A percentile compares a stretch with the other conserved stretches of the same genome.
Conservation (phyloP, 441 rosid genomes). For the Pelargonium myrrhifolium region DNA sequence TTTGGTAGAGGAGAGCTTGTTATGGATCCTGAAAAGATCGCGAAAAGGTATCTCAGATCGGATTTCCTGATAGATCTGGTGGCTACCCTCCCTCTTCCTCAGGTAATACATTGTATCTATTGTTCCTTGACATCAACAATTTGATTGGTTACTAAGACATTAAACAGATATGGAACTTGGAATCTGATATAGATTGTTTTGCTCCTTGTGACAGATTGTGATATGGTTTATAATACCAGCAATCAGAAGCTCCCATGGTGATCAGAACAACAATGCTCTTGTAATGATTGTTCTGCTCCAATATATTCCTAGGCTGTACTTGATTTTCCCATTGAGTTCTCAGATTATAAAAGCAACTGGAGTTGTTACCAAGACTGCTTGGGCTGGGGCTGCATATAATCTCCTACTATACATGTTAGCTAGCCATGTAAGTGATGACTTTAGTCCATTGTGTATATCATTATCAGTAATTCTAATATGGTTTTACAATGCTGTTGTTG, state of each 20-base stretch:
- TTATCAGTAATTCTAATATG: too few relatives aligned
- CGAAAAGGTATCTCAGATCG: constrained; percentile 52
- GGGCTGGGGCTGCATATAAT: constrained; percentile 94
- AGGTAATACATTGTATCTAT: too few relatives aligned
- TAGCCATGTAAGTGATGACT: constrained; percentile 56
- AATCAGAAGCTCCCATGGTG: constrained; percentile 34
- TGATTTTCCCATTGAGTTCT: constrained; percentile 63
- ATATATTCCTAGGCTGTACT: constrained; percentile 60
- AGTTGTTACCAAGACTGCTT: constrained; percentile 73
- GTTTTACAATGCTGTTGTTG: not conserved
- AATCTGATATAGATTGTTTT: not conserved
- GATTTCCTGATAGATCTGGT: constrained; percentile 62
- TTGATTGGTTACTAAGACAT: not conserved
- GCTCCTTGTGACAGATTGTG: constrained; percentile 43
- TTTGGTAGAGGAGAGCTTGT: constrained; percentile 90
- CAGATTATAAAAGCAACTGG: constrained; percentile 73
- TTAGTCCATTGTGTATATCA: not conserved
- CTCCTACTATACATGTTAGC: constrained; percentile 66
- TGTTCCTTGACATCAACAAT: too few relatives aligned
- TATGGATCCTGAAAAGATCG: constrained; percentile 56
- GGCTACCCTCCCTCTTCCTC: constrained; percentile 88
- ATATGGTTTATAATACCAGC: constrained; percentile 76
- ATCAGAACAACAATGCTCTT: constrained; percentile 52
- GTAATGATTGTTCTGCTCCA: constrained; percentile 71
- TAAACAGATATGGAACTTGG: too few relatives aligned